Base-by-base conservation (phyloP, 768 basidiomycete genomes). In the Lactarius hengduanensis region DNA sequence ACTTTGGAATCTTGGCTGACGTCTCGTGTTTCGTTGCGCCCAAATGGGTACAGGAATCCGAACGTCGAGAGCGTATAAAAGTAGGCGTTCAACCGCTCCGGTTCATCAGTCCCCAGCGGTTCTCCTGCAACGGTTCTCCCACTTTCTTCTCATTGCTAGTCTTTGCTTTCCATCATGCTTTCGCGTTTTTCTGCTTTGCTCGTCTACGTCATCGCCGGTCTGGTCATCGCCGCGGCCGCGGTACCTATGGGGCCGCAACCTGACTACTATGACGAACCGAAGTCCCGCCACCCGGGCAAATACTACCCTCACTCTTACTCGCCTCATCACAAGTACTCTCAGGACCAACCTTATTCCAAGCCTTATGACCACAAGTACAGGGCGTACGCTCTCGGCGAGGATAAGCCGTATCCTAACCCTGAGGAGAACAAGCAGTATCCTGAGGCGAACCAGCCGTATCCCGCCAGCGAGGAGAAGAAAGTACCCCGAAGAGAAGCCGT, bases 121-220 rank as follows among this genome's bases (percentile, higher is more conserved):
- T 38, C 50, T 59, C 53, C 50, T 36, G 47, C 22, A 11, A 45
- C 57, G 61, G 57, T 66, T 30, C 57, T 59, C 50, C 36, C n/a
- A 0, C 26, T 43, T 43, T 11, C 38, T 50, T 11, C 36, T 38
- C 43, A 63, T 63, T 56, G 20, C 62, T 63, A 63, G 18, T 57
- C 47, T 20, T n/a, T 45, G 66, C 62, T 67, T 60, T 63, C 54
- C 20, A 59, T 59, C 54, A 67, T 67, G 66, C 58, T 67, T 59
- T 67, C 66, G 34, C 66, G 62, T 67, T 67, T 63, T 58, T 67
- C 66, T 59, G 36, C 58, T 32, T 30, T 67, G 22, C 43, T 67
- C 62, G 36, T 47, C 62, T 67, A 63, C 54, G 57, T 63, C 43
- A 41, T 60, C 34, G 66, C 32, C 11, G 66, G 62, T 34, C 62